phyloP scores from a whole-genome alignment of 805 yeast genomes.

The Cyberlindnera misumaiensis region DNA sequence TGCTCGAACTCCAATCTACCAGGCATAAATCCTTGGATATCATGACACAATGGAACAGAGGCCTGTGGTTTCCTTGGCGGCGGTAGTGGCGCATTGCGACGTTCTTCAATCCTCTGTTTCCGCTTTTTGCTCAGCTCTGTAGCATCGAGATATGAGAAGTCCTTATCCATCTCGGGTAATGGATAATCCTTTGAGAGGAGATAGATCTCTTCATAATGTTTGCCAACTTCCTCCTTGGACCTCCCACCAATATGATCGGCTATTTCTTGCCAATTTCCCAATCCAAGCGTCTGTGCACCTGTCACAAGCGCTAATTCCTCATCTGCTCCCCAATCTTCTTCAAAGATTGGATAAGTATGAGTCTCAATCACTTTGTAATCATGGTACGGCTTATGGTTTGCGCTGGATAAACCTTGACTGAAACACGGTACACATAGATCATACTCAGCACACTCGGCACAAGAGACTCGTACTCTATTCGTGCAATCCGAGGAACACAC shows the following conservation, averaged over 20 bases:
- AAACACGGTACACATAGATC: constrained; percentile 98
- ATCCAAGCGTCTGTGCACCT: constrained; percentile 85
- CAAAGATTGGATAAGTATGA: constrained; percentile 88
- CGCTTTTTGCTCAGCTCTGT: constrained; percentile 63
- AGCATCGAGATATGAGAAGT: constrained; percentile 55
- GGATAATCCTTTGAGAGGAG: constrained; percentile 72
- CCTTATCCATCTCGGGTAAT: constrained; percentile 75
- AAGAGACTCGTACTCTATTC: constrained; percentile 78
- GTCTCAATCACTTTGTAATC: constrained; percentile 90
- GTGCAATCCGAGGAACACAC: constrained; percentile 96
- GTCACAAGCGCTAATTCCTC: constrained; percentile 85
- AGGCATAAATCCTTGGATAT: constrained; percentile 97
- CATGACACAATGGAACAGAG: constrained; percentile 94
- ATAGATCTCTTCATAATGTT: constrained; percentile 72
- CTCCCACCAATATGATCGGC: constrained; percentile 93
- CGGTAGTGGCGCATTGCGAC: constrained; percentile 68
- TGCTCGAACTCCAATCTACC: constrained; percentile 95
- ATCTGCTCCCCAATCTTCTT: constrained; percentile 95
- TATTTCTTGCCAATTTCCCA: constrained; percentile 98
- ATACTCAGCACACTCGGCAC: constrained; percentile 90
- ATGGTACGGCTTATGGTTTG: constrained; percentile 90
- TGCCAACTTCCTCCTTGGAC: constrained; percentile 83
- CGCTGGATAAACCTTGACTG: constrained; percentile 73
- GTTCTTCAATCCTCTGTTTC: constrained; percentile 63
- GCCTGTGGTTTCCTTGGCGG: constrained; percentile 86